phyloP scores from a whole-genome alignment of 306 rosid species.

The Lablab purpureus region DNA sequence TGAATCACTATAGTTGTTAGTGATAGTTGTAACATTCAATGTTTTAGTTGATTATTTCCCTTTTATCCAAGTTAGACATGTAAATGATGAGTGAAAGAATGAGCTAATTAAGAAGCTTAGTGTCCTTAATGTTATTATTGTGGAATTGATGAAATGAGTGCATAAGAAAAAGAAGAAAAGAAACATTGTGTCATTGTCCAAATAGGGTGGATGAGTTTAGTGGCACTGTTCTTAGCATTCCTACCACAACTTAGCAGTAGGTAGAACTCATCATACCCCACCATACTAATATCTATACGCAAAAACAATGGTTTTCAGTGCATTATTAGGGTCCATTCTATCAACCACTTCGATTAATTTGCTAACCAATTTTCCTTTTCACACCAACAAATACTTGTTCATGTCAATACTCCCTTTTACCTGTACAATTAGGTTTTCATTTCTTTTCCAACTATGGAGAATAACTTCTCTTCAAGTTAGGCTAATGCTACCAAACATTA shows the following conservation, averaged over 20 bases:
- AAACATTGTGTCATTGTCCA: conserved; percentile 30
- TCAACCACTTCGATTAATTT: conserved; percentile 46
- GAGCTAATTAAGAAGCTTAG: conserved; percentile 15
- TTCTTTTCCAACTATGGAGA: neutral
- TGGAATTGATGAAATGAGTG: conserved; percentile 41
- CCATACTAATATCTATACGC: conserved; percentile 38
- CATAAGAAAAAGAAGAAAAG: conserved; percentile 42
- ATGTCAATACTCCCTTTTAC: conserved; percentile 20
- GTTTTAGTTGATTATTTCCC: conserved; percentile 9
- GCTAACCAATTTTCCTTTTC: conserved; percentile 17
- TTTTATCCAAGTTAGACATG: neutral
- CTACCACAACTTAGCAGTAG: conserved; percentile 46
- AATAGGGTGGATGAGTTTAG: conserved; percentile 47
- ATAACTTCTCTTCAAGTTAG: conserved; percentile 3
- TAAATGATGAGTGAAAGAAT: neutral
- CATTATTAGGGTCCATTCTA: conserved; percentile 39
- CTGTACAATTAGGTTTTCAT: conserved; percentile 21
- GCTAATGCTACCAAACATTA: conserved; percentile 2
- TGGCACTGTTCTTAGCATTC: conserved; percentile 29
- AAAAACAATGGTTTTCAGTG: conserved; percentile 37
- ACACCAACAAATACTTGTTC: conserved; percentile 16
- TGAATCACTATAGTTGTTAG: neutral
- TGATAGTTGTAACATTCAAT: conserved; percentile 1
- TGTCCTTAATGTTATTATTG: conserved; percentile 36
- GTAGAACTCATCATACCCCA: conserved; percentile 45